These are phyloP conservation scores for Fusarium euwallaceae DNA, from an alignment of 2,329 filamentous ascomycete genomes.

Conservation along the genomic window DNA sequence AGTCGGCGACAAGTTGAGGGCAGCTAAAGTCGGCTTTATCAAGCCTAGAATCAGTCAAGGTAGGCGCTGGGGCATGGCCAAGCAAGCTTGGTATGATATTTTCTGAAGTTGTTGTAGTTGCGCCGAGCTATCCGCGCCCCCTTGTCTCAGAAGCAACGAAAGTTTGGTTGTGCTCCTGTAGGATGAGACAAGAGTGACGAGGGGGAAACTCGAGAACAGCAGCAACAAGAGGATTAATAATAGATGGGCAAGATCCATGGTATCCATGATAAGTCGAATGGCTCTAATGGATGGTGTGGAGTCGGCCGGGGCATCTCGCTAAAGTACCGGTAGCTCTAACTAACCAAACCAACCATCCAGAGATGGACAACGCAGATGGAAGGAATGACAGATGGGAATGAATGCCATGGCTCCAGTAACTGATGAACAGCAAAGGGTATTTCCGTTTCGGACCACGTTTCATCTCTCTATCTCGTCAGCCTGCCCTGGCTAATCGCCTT, in stretches of 20 bases:
- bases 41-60: conserved; percentile 29
- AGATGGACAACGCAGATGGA: conserved; percentile 27
- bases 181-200: conserved; percentile 44
- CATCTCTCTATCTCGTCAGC: not conserved
- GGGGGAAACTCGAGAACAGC: conserved; percentile 10
- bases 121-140: conserved; percentile 2
- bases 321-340: not conserved
- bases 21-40: conserved; percentile 19
- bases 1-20: conserved; percentile 11
- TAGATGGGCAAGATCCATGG: conserved; percentile 19
- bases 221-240: conserved; percentile 37
- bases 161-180: conserved; percentile 24
- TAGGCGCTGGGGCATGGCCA: conserved; percentile 31
- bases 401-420: conserved; percentile 10
- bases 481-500: not conserved
- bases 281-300: conserved; percentile 41
- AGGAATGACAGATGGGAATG: not conserved
- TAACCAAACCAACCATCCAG: conserved; percentile 10
- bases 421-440: not conserved
- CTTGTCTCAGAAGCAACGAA: conserved; percentile 24
- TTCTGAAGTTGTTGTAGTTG: not conserved
- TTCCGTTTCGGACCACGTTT: not conserved
- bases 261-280: conserved; percentile 42
- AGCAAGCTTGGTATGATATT: conserved; percentile 4
- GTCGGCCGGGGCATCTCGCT: conserved; percentile 14